Evolutionary conservation across 2,329 filamentous ascomycete genomes (phyloP).

Genomic region (Penicillium sp.): DNA sequence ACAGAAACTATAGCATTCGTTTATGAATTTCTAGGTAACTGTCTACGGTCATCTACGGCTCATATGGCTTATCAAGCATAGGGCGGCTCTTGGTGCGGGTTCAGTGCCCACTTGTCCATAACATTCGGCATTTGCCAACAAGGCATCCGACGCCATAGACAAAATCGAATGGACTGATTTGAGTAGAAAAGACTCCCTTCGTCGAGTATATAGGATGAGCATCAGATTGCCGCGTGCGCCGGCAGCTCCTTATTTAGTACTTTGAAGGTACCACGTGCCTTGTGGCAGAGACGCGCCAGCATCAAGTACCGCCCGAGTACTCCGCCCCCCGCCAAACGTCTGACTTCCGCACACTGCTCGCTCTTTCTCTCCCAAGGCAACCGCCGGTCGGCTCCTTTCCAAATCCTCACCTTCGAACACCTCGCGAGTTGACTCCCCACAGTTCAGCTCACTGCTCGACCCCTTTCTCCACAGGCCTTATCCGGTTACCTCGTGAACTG

Average conservation of each 20-base stretch:
- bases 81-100: not conserved
- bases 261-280: slow-evolving; percentile 21
- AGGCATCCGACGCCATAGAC: not conserved
- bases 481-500: slow-evolving; percentile 10
- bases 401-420: not conserved
- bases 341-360: slow-evolving; percentile 3
- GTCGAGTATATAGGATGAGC: not conserved
- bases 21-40: not conserved
- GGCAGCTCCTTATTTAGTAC: slow-evolving; percentile 14
- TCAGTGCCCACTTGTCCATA: slow-evolving; percentile 1
- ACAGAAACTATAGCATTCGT: not conserved
- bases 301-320: slow-evolving; percentile 17
- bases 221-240: not conserved
- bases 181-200: not conserved
- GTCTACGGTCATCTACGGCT: not conserved
- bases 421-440: not conserved
- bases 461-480: not conserved
- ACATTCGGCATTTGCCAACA: not conserved
- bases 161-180: not conserved
- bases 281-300: slow-evolving; percentile 7
- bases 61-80: not conserved
- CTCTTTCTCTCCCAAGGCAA: slow-evolving; percentile 20
- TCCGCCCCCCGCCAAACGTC: slow-evolving; percentile 17
- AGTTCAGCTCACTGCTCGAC: not conserved
- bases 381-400: slow-evolving; percentile 27